A percentile compares a stretch with the other conserved stretches of the same genome.
phyloP scores from a whole-genome alignment of 345 rosid species.

The Moricandia moricandioides region DNA sequence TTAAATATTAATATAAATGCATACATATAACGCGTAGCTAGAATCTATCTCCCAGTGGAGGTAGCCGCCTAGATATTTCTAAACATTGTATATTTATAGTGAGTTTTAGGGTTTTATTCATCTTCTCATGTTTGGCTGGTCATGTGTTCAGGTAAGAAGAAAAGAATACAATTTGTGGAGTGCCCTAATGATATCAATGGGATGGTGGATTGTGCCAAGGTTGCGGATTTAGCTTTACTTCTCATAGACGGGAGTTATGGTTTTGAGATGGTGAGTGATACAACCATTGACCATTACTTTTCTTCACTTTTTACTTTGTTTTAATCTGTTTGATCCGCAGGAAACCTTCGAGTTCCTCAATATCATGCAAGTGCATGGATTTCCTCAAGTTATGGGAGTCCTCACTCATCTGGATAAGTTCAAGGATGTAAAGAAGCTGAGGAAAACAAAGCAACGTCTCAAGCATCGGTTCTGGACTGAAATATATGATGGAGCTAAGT shows the following conservation, averaged over 20 bases:
- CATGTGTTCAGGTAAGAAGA: slow-evolving; percentile 38
- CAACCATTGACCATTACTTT: not conserved
- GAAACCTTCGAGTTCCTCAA: slow-evolving; percentile 86
- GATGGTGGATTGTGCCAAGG: slow-evolving; percentile 80
- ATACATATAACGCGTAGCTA: too few relatives aligned
- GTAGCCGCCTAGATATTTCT: too few relatives aligned
- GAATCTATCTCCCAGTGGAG: too few relatives aligned
- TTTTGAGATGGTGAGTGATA: slow-evolving; percentile 52
- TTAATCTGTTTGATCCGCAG: slow-evolving; percentile 15
- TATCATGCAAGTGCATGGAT: slow-evolving; percentile 54
- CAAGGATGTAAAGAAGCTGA: slow-evolving; percentile 74
- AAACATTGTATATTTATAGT: not conserved
- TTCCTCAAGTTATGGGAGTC: slow-evolving; percentile 56
- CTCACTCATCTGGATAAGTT: slow-evolving; percentile 84
- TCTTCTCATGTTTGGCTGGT: not conserved
- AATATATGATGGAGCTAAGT: slow-evolving; percentile 65
- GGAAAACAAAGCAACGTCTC: slow-evolving; percentile 72
- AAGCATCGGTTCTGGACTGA: slow-evolving; percentile 78
- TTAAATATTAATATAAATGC: too few relatives aligned
- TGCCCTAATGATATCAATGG: slow-evolving; percentile 87
- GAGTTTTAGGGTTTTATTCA: not conserved
- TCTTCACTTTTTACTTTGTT: not conserved
- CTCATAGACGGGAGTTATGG: slow-evolving; percentile 84
- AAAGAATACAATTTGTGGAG: slow-evolving; percentile 75
- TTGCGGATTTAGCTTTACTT: slow-evolving; percentile 80